Percentiles rank a stretch among this genome's conserved stretches.
Conservation (phyloP, 768 basidiomycete genomes). For the Tremella yokohamensis region DNA sequence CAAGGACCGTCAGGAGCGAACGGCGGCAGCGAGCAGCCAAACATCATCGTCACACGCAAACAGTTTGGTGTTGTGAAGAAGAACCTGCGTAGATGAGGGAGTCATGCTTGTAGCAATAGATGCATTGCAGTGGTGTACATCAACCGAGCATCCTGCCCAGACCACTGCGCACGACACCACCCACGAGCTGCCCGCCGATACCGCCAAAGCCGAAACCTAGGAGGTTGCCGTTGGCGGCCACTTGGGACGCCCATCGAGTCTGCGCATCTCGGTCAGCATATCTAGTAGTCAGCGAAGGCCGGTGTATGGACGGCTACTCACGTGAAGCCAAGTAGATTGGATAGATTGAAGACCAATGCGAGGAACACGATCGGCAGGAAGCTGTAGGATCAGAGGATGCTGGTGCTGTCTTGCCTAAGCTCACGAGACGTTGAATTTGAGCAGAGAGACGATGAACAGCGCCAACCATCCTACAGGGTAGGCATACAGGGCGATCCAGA, state of each 20-base stretch:
- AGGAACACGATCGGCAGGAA: constrained; percentile 92
- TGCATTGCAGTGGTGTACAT: constrained; percentile 7
- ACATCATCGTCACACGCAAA: constrained; percentile 9
- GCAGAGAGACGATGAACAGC: constrained; percentile 78
- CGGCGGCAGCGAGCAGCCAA: neutral
- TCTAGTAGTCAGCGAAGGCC: constrained; percentile 13
- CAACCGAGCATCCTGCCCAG: constrained; percentile 70
- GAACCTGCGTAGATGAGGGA: constrained; percentile 1
- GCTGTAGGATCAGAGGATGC: constrained; percentile 52
- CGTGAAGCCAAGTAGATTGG: constrained; percentile 94
- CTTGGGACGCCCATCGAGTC: constrained; percentile 76
- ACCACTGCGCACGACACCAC: constrained; percentile 75
- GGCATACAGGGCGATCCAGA: constrained; percentile 85
- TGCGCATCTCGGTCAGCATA: constrained; percentile 73
- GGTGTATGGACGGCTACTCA: constrained; percentile 59
- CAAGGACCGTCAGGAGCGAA: neutral
- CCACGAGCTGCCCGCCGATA: constrained; percentile 76
- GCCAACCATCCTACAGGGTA: constrained; percentile 86
- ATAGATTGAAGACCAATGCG: constrained; percentile 91
- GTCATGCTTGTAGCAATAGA: neutral
- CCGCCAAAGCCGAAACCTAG: constrained; percentile 67
- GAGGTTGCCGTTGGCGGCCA: constrained; percentile 67
- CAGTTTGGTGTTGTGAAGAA: constrained; percentile 8
- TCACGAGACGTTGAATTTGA: constrained; percentile 83
- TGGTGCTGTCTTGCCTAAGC: constrained; percentile 46